Base-by-base conservation (phyloP, 306 rosid species). In the Gastrolobium bilobum region DNA sequence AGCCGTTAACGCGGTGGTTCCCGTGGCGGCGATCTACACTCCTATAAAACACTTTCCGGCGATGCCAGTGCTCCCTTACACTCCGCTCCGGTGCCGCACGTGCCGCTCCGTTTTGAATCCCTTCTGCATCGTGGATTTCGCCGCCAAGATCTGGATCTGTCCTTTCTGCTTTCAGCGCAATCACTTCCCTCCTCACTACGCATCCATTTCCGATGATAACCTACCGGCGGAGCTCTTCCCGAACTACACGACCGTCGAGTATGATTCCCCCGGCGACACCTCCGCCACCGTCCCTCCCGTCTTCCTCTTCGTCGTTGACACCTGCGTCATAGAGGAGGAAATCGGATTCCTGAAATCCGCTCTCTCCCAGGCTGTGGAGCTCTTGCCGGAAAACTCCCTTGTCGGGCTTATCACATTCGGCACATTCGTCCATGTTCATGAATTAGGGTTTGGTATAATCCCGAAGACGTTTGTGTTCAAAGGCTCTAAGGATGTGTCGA, bases 61-160 rank as follows among this genome's bases (percentile, higher is more conserved):
- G 37, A 73, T 90, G 89, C 95, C 95, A 2, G 48, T 91, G 29
- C 91, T 93, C 9, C 96, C 97, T 13, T 93, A 92, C 91, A 3
- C 89, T 4, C 91, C 98, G 0, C 97, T 91, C 53, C 96, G 98
- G 4, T 95, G 99, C 84, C 97, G 99, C 9, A 91, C 92, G 1
- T 95, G 99, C 72, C 99, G 99, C 64, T 77, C 98, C 57, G 65
- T 95, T 30, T 98, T 95, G 82, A 95, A 95, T 34, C 97, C 99
- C 6, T 95, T 93, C 84, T 91, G 92, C 80, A 91, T 91, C 79
- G 98, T 95, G 75, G 99, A 95, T 67, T 95, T 88, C 86, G 91
- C 87, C 39, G 99, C 99, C 71, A 91, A 90, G 94, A 91, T 95
- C 94, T 95, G 99, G 99, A 95, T 91, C 85, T 95, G 99, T 73